phyloP scores from a whole-genome alignment of 352 stramenopile species.

The Globisporangium lucens region DNA sequence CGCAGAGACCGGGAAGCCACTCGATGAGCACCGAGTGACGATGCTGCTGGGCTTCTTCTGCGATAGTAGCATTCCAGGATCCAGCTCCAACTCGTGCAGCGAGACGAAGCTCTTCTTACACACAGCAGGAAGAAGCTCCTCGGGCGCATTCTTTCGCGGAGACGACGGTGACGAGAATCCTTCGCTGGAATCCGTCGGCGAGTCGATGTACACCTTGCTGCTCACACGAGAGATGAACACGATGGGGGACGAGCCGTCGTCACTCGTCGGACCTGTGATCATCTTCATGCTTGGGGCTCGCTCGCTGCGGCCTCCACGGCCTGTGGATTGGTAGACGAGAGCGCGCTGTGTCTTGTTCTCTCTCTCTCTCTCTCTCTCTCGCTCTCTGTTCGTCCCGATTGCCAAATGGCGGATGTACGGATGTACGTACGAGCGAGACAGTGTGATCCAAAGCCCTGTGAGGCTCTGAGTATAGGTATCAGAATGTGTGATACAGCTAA shows the following conservation, averaged over 20 bases:
- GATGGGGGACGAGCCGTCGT: not conserved
- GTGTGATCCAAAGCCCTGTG: not conserved
- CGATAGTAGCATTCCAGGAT: not conserved
- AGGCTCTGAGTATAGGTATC: not conserved
- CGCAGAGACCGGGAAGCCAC: slow-evolving; percentile 1
- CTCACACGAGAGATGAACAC: not conserved
- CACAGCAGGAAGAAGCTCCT: not conserved
- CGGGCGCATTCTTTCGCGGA: not conserved
- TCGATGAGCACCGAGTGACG: not conserved
- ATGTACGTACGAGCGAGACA: not conserved
- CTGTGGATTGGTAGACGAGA: no score
- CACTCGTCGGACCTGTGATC: not conserved
- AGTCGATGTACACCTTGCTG: not conserved
- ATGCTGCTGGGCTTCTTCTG: no score
- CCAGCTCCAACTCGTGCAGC: not conserved
- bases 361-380: no score
- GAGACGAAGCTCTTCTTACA: not conserved
- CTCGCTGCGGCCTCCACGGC: no score
- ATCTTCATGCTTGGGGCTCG: not conserved
- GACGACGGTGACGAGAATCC: not conserved
- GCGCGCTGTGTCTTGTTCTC: no score
- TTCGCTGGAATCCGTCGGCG: not conserved
- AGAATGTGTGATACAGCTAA: not conserved
- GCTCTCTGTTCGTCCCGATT: not conserved
- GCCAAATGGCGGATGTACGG: not conserved